These are phyloP conservation scores for Pseudocercospora fuligena DNA, from an alignment of 2,329 filamentous ascomycete genomes.

Conservation along the genomic window DNA sequence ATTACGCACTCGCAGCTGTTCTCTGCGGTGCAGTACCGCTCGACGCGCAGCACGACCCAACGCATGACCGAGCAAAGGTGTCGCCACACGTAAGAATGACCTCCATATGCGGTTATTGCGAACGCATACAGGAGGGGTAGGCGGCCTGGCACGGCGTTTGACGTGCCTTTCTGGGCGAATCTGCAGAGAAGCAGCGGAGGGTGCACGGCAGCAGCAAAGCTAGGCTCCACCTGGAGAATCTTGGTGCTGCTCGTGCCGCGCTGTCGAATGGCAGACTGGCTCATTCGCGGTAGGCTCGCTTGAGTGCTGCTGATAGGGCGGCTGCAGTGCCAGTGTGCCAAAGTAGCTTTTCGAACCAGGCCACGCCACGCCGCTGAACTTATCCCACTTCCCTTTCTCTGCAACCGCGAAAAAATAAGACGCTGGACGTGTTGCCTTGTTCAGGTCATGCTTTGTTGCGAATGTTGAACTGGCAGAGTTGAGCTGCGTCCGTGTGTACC, in stretches of 20 bases:
- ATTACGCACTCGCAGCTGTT: not conserved
- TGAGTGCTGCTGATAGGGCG: not conserved
- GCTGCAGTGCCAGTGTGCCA: not conserved
- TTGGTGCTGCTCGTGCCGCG: not conserved
- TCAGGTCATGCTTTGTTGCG: constrained; percentile 2
- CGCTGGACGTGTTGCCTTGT: constrained; percentile 2
- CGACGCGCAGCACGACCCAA: not conserved
- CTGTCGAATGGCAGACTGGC: not conserved
- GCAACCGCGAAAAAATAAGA: not conserved
- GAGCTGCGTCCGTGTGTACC: not conserved
- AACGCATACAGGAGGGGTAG: not conserved
- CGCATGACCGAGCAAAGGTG: not conserved
- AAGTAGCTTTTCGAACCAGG: not conserved
- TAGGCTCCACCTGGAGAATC: constrained; percentile 1
- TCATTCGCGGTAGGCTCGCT: not conserved
- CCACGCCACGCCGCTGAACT: not conserved
- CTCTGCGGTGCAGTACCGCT: not conserved
- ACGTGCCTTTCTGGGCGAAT: too few relatives aligned
- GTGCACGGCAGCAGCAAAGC: not conserved
- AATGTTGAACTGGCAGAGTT: not conserved
- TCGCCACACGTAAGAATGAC: not conserved
- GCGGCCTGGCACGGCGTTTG: too few relatives aligned
- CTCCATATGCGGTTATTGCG: not conserved
- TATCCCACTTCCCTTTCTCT: not conserved
- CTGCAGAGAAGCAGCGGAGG: not conserved